Base-by-base conservation (phyloP, 1,284 basidiomycete genomes). In the Porogramme epimiltina region DNA sequence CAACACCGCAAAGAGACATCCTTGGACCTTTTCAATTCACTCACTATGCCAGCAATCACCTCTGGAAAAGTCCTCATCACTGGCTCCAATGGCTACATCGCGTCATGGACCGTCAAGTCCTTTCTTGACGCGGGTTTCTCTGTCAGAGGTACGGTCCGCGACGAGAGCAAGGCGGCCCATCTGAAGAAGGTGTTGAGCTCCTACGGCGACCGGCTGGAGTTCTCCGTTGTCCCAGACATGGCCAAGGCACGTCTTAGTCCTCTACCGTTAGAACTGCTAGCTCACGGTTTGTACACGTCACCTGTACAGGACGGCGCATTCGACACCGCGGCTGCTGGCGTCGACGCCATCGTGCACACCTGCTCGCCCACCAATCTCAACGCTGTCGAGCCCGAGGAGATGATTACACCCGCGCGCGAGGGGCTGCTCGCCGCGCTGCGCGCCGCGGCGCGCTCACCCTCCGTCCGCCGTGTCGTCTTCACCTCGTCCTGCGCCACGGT, bases 391-490 rank as follows among this genome's bases (percentile, higher is more conserved):
- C 73, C 73, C 18, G 49, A 68, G 18, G 73, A 71, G 24, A 22
- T 69, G 25, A 67, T 72, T 53, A 46, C 48, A 1, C 69, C 67
- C 34, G 66, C 69, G 2, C 63, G 68, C n/a, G 42, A 57, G 3
- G 69, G 68, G 31, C 65, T 69, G 1, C 31, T 49, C 8, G 36
- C 56, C 44, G 42, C 70, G 23, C 56, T 70, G 38, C 46, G 60
- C 38, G 47, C 58, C 49, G 61, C 61, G 13, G 33, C 40, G 46
- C 46, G 18, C 28, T 47, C 33, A 59, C 67, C n/a, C 72, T 89
- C 55, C 78, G 84, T 53, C 45, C 19, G 43, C 65, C 81, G 89
- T 1, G 73, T 93, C 40, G 82, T 93, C 39, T 68, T 89, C 51
- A 85, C 86, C 1, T 75, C 73, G 15, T 80, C 87, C 0, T 77